Conservation (phyloP, 2,329 filamentous ascomycete genomes). For the Fusarium euwallaceae region DNA sequence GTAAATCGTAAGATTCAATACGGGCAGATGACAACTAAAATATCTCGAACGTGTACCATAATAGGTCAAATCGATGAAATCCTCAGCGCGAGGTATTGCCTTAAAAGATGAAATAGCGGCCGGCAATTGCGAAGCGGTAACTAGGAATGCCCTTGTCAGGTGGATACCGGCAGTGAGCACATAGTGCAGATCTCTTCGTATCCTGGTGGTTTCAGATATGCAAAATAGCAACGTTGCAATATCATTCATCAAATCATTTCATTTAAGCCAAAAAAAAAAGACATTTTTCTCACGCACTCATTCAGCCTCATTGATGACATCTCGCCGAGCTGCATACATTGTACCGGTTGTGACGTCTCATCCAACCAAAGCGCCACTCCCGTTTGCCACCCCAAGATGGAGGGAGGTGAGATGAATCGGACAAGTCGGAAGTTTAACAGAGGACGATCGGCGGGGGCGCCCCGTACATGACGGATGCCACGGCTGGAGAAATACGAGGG, state of each 20-base stretch:
- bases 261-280: neutral
- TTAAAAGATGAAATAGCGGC: neutral
- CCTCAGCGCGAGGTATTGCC: neutral
- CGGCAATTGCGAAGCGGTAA: neutral
- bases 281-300: neutral
- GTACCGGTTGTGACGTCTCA: neutral
- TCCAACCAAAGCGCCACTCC: neutral
- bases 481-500: constrained; percentile 10
- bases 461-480: neutral
- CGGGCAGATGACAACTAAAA: neutral
- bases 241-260: neutral
- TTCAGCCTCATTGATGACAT: constrained; percentile 6
- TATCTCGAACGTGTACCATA: neutral
- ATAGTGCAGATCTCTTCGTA: neutral
- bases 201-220: neutral
- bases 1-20: neutral
- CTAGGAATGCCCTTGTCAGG: neutral
- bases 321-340: neutral
- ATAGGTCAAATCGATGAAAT: neutral
- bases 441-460: neutral
- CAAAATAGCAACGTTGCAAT: neutral
- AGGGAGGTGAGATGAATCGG: neutral
- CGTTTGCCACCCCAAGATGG: neutral
- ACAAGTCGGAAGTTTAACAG: constrained; percentile 5
- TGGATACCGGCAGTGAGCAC: neutral